Percentiles rank a stretch among this genome's conserved stretches.
These are phyloP conservation scores for Capsella rubella DNA, from an alignment of 441 rosid species.

Conservation along the genomic window DNA sequence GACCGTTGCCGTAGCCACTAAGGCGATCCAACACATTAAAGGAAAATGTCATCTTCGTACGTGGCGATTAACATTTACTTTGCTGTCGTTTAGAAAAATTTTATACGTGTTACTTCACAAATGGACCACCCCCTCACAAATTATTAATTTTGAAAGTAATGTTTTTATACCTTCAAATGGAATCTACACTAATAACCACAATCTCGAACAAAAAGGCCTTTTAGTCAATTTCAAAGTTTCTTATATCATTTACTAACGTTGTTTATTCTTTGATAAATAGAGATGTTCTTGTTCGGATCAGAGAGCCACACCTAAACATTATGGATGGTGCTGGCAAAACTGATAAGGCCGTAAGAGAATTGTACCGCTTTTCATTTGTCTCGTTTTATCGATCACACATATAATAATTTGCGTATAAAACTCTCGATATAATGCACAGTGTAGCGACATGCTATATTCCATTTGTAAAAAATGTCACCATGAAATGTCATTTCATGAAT, in stretches of 20 bases:
- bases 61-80: conserved; percentile 39
- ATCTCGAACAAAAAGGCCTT: conserved; percentile 26
- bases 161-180: conserved; percentile 15
- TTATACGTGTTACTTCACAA: conserved; percentile 36
- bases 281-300: not conserved
- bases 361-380: not conserved
- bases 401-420: not conserved
- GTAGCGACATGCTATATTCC: not conserved
- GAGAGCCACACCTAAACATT: not conserved
- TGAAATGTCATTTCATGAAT: not conserved
- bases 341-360: not conserved
- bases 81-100: conserved; percentile 16
- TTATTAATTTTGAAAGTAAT: not conserved
- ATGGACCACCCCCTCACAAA: conserved; percentile 20
- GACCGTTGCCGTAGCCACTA: conserved; percentile 47
- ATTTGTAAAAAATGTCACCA: not conserved
- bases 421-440: not conserved
- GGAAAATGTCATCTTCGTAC: conserved; percentile 27
- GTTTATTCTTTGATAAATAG: not conserved
- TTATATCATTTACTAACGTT: too few relatives aligned
- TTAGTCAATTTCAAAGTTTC: conserved; percentile 6
- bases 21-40: conserved; percentile 39
- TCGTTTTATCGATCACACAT: not conserved
- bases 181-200: conserved; percentile 27
- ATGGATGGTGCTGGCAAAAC: not conserved